Conservation (phyloP, 805 yeast genomes). For the Priceomyces melissophilus region DNA sequence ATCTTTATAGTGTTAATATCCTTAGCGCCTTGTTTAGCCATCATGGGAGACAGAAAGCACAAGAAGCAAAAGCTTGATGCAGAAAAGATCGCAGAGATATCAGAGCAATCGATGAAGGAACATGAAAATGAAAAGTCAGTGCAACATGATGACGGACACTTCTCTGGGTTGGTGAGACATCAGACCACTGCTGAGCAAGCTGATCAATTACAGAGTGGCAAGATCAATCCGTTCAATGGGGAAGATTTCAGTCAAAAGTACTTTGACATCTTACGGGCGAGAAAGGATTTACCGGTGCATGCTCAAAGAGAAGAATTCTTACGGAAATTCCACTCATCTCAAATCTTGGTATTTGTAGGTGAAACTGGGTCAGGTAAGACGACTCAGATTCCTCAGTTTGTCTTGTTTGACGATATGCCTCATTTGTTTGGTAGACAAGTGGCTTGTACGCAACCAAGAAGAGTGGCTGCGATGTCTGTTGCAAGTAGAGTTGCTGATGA, state of each 20-base stretch:
- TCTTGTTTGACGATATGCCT: slow-evolving; percentile 87
- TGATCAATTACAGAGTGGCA: slow-evolving; percentile 52
- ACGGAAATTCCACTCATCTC: slow-evolving; percentile 76
- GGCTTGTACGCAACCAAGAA: slow-evolving; percentile 95
- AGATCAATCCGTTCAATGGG: slow-evolving; percentile 79
- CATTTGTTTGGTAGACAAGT: slow-evolving; percentile 79
- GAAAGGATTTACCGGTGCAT: slow-evolving; percentile 92
- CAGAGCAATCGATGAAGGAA: slow-evolving; percentile 49
- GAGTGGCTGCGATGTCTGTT: slow-evolving; percentile 99
- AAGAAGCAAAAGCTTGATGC: slow-evolving; percentile 55
- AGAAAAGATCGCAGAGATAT: slow-evolving; percentile 63
- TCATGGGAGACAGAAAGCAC: slow-evolving; percentile 31
- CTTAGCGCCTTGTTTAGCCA: no score
- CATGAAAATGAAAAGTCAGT: slow-evolving; percentile 49
- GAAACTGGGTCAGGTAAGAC: slow-evolving; percentile 99
- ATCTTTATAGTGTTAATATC: no score
- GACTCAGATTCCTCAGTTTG: slow-evolving; percentile 97
- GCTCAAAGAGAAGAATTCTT: slow-evolving; percentile 89
- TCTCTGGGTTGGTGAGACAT: slow-evolving; percentile 52
- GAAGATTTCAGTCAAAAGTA: slow-evolving; percentile 58
- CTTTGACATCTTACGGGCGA: slow-evolving; percentile 67
- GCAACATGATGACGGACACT: slow-evolving; percentile 67
- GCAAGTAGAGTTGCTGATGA: slow-evolving; percentile 97
- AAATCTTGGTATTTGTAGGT: slow-evolving; percentile 97
- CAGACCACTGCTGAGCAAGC: slow-evolving; percentile 67